phyloP scores from a whole-genome alignment of 371 early-diverging fungal genomes.

The Blastocladiella emersonii region DNA sequence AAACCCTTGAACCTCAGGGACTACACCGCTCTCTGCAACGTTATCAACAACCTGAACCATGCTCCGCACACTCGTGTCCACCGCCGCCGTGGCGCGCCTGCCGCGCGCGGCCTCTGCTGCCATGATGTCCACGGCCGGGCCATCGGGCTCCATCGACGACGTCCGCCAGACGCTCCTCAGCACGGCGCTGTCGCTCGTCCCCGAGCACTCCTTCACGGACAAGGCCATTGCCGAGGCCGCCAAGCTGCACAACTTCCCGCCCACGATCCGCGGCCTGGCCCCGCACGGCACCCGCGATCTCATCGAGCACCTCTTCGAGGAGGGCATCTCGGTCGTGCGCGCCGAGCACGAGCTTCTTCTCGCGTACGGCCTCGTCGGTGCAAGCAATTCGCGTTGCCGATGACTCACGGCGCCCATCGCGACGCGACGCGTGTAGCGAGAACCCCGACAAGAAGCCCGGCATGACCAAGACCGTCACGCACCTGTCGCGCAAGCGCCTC shows the following conservation, averaged over 20 bases:
- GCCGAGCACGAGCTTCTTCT: constrained; percentile 26
- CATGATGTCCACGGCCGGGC: too few relatives aligned
- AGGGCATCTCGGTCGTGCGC: constrained; percentile 41
- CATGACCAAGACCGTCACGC: constrained; percentile 43
- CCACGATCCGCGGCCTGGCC: constrained; percentile 56
- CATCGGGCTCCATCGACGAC: not conserved
- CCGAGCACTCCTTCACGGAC: constrained; percentile 57
- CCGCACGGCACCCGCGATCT: constrained; percentile 53
- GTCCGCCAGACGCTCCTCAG: constrained; percentile 29
- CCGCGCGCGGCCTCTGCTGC: too few relatives aligned
- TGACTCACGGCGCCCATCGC: too few relatives aligned
- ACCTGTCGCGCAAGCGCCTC: constrained; percentile 50
- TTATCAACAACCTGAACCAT: too few relatives aligned
- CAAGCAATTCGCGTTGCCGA: too few relatives aligned
- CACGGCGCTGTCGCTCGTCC: constrained; percentile 50
- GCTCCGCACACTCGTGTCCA: too few relatives aligned
- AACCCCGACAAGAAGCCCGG: constrained; percentile 21
- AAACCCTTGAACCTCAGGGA: too few relatives aligned
- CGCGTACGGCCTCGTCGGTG: too few relatives aligned
- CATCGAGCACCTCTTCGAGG: constrained; percentile 56
- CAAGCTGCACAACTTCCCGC: constrained; percentile 47
- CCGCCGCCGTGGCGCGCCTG: too few relatives aligned
- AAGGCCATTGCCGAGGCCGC: constrained; percentile 52
- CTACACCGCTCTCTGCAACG: too few relatives aligned
- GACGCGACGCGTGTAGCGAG: too few relatives aligned